A percentile compares a stretch with the other conserved stretches of the same genome.
These are phyloP conservation scores for Bruguiera parviflora DNA, from an alignment of 345 rosid genomes.

Conservation along the genomic window DNA sequence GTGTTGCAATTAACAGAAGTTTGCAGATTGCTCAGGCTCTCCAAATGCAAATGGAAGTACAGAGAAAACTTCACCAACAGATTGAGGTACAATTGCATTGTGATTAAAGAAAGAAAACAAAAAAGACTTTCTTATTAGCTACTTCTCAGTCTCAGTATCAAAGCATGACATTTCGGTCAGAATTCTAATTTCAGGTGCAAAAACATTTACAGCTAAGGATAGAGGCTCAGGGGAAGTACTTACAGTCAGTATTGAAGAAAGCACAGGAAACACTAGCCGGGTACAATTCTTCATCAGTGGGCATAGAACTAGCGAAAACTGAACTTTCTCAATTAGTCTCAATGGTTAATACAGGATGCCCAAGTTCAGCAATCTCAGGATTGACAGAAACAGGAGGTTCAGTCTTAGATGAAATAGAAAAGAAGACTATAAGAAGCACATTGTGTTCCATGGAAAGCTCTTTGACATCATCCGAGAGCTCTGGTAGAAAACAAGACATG, in stretches of 20 bases:
- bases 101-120: too few relatives aligned
- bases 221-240: slow-evolving; percentile 95
- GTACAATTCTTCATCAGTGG: slow-evolving; percentile 53
- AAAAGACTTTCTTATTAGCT: too few relatives aligned
- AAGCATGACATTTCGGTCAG: slow-evolving; percentile 4
- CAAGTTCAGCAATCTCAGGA: slow-evolving; percentile 60
- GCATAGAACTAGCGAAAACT: slow-evolving; percentile 59
- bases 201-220: slow-evolving; percentile 89
- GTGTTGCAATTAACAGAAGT: slow-evolving; percentile 44
- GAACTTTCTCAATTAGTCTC: slow-evolving; percentile 71
- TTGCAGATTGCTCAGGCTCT: slow-evolving; percentile 77
- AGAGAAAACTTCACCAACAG: slow-evolving; percentile 86
- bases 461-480: slow-evolving; percentile 76
- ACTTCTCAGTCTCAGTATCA: background rate
- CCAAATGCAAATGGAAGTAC: slow-evolving; percentile 90
- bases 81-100: slow-evolving; percentile 54
- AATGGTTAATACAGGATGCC: slow-evolving; percentile 53
- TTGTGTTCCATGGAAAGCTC: slow-evolving; percentile 80
- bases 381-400: slow-evolving; percentile 48
- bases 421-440: slow-evolving; percentile 30
- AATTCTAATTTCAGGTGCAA: slow-evolving; percentile 62
- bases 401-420: slow-evolving; percentile 29
- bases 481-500: slow-evolving; percentile 44
- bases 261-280: slow-evolving; percentile 91
- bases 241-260: slow-evolving; percentile 72